Percentiles rank a stretch among this genome's conserved stretches.
Conservation (phyloP, 306 rosid species). For the Pyrus pyrifolia region DNA sequence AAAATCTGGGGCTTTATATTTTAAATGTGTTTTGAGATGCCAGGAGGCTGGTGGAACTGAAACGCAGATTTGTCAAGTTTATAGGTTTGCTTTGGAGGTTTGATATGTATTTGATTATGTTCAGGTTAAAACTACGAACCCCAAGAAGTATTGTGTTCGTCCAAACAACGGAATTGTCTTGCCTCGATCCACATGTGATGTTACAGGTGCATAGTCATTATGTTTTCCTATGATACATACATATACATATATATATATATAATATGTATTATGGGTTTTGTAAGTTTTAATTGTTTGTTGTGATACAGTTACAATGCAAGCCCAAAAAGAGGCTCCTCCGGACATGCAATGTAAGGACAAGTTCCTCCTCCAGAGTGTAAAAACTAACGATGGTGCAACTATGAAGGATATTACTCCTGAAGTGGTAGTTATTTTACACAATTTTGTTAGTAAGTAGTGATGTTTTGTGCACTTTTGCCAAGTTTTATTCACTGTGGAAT, state of each 20-base stretch:
- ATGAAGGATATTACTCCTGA: slow-evolving; percentile 67
- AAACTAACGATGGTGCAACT: slow-evolving; percentile 34
- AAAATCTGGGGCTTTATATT: background rate
- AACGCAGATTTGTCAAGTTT: background rate
- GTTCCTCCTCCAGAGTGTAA: slow-evolving; percentile 89
- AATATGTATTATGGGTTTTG: background rate
- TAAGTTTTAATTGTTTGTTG: background rate
- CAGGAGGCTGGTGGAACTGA: background rate
- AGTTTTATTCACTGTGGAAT: slow-evolving; percentile 29
- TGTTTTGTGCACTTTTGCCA: background rate
- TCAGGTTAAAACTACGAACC: slow-evolving; percentile 94
- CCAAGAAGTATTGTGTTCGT: slow-evolving; percentile 91
- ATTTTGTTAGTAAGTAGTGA: background rate
- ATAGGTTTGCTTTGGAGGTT: slow-evolving; percentile 6
- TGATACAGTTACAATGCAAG: slow-evolving; percentile 81
- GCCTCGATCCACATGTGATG: slow-evolving; percentile 84
- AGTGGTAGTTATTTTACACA: slow-evolving; percentile 49
- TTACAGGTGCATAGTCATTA: slow-evolving; percentile 49
- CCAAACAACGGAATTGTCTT: slow-evolving; percentile 83
- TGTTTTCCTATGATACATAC: background rate
- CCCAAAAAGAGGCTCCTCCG: slow-evolving; percentile 79
- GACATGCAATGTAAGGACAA: slow-evolving; percentile 95
- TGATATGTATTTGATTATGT: slow-evolving; percentile 9
- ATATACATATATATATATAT: background rate
- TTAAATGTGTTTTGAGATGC: background rate